Percentiles rank a stretch among this genome's conserved stretches.
Conservation (phyloP, 495 filamentous ascomycete species). For the Penicilliopsis zonata region DNA sequence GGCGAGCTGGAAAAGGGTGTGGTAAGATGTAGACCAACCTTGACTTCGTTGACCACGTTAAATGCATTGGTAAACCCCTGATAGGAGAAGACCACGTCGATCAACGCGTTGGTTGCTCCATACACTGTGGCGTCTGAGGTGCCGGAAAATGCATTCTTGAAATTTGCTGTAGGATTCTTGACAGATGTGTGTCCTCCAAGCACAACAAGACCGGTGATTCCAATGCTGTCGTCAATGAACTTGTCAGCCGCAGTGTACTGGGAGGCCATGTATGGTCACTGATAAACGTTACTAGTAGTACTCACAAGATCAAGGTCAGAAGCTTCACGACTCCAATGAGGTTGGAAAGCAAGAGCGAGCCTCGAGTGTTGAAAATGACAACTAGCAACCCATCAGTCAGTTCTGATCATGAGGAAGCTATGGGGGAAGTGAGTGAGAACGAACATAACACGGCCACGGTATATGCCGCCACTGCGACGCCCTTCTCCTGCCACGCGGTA, state of each 20-base stretch:
- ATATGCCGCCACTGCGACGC: conserved; percentile 48
- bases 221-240: too few species aligned
- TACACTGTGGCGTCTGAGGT: conserved; percentile 35
- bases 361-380: conserved; percentile 40
- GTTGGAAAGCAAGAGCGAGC: conserved; percentile 42
- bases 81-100: conserved; percentile 54
- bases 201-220: conserved; percentile 47
- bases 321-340: conserved; percentile 43
- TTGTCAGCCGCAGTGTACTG: too few species aligned
- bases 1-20: too few species aligned
- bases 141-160: conserved; percentile 43
- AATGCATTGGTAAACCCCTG: conserved; percentile 51
- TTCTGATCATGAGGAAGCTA: neutral
- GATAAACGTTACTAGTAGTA: conserved; percentile 4
- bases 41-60: conserved; percentile 54
- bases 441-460: conserved; percentile 37
- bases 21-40: conserved; percentile 25
- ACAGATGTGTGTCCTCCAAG: conserved; percentile 46
- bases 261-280: conserved; percentile 1
- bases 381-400: conserved; percentile 15
- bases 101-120: conserved; percentile 45
- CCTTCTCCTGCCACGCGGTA: conserved; percentile 48
- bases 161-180: conserved; percentile 43
- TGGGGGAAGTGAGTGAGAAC: conserved; percentile 1
- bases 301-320: conserved; percentile 41